Evolutionary conservation across 108 stramenopile species (phyloP), one percentile per base, ranked within the genome.

Genomic region (Fragilariopsis cylindrus): DNA sequence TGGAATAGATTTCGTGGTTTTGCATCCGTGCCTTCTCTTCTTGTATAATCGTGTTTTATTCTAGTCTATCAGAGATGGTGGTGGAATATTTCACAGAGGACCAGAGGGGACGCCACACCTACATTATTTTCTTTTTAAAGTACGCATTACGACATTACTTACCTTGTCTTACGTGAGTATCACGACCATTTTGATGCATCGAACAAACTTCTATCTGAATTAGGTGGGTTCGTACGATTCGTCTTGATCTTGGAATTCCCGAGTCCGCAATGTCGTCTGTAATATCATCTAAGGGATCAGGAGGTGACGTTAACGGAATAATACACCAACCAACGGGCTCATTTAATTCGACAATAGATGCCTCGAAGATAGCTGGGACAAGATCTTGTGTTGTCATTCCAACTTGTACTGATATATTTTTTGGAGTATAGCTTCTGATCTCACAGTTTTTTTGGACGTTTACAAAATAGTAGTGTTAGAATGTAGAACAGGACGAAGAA

Each of bases 121-220:
- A 12, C 15, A n/a, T 53, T 53, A n/a, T 53, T 53, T 53, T 53
- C 1, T 53, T 53, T 1, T 53, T 53, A n/a, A 15, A 15, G 52
- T 53, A 15, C 15, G 12, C 52, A n/a, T 15, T 53, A 15, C 50
- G 5, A 9, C 11, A 13, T 19, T 65, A 44, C 67, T 48, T 68
- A 68, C 66, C 66, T 68, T 96, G 94, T 50, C 98, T 88, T 13
- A 97, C 87, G 72, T 98, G 98, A 5, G 97, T 98, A 75, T 98
- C 98, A 43, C 96, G 78, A 30, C 98, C 98, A 82, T 98, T 98
- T 81, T 98, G 98, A 77, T 97, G 97, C 98, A 98, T 98, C 54
- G 92, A 83, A 6, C 88, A 63, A 18, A 98, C 84, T 40, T 92
- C 83, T 18, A 98, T 94, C 72, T 98, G 96, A 21, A 98, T 73